These are phyloP conservation scores for Linnemannia elongata DNA, from an alignment of 192 early-diverging fungal species.

Conservation along the genomic window DNA sequence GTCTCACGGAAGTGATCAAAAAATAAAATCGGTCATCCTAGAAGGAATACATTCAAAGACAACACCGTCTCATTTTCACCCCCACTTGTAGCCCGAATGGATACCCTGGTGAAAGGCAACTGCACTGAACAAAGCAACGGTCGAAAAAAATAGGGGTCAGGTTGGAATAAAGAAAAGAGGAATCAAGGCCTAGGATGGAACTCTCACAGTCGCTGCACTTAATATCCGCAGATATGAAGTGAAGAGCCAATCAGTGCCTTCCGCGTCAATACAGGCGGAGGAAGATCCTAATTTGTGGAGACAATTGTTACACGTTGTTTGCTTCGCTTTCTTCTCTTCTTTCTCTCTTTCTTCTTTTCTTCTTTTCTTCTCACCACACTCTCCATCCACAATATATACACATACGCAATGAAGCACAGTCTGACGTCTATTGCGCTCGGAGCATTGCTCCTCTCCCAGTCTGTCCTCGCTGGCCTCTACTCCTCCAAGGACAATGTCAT, in stretches of 20 bases:
- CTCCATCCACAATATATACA: not conserved
- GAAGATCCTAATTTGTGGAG: not conserved
- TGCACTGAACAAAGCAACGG: no score
- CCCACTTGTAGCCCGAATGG: no score
- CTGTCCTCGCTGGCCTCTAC: slow-evolving; percentile 65
- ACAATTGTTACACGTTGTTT: not conserved
- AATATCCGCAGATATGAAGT: not conserved
- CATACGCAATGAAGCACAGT: slow-evolving; percentile 46
- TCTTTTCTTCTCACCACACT: slow-evolving; percentile 17
- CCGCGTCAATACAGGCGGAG: slow-evolving; percentile 30
- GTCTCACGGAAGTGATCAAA: no score
- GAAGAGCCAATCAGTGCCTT: slow-evolving; percentile 40
- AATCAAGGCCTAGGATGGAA: no score
- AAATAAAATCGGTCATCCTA: no score
- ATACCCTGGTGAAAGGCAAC: no score
- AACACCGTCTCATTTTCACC: no score
- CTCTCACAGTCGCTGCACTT: no score
- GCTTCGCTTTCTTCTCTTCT: not conserved
- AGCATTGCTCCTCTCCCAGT: slow-evolving; percentile 48
- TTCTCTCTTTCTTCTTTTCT: not conserved
- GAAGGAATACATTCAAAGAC: no score
- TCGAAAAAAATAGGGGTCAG: no score
- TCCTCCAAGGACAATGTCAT: slow-evolving; percentile 63
- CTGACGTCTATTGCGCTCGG: slow-evolving; percentile 53
- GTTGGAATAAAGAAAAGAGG: no score